Evolutionary conservation across 202 grass and related monocot species (phyloP).

Genomic region (Dendrocalamus latiflorus): DNA sequence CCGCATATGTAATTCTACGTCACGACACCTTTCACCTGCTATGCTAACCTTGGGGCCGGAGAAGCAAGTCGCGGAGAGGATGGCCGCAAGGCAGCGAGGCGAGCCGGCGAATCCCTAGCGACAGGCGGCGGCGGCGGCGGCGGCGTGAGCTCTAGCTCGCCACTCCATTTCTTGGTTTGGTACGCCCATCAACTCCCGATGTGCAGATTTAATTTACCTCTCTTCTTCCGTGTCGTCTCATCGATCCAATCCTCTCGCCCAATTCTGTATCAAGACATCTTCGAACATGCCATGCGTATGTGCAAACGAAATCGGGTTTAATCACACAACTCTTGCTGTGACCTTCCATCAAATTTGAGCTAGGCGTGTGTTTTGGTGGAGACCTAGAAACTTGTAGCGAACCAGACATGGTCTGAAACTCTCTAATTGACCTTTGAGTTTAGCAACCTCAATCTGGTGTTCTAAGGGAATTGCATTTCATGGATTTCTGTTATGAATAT

Average conservation of each 20-base stretch:
- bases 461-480: background rate
- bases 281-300: background rate
- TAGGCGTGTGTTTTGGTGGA: too few species aligned
- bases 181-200: background rate
- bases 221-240: background rate
- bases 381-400: background rate
- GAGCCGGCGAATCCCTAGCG: background rate
- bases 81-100: background rate
- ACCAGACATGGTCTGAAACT: background rate
- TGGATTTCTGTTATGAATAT: background rate
- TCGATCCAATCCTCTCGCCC: background rate
- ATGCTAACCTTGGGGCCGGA: too few species aligned
- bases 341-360: too few species aligned
- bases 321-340: too few species aligned
- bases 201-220: background rate
- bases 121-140: background rate
- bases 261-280: background rate
- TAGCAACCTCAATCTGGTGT: background rate
- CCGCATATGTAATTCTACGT: background rate
- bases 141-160: background rate
- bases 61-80: too few species aligned
- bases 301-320: background rate
- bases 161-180: background rate
- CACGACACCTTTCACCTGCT: too few species aligned
- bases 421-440: background rate